phyloP scores from a whole-genome alignment of 2,329 filamentous ascomycete species.

The Xylariaceae sp. region DNA sequence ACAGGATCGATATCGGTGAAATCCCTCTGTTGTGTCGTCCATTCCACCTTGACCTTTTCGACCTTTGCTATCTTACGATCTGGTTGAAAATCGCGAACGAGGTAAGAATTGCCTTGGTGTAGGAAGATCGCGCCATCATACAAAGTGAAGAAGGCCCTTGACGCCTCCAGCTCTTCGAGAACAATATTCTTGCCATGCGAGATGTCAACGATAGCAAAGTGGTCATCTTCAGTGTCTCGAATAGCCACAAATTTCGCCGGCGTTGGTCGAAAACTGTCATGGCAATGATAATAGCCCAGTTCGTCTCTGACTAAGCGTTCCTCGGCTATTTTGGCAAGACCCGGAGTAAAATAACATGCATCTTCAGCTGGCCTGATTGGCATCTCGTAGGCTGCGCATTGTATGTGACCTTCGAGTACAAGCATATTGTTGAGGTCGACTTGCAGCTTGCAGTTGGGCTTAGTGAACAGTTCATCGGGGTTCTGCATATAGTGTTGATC shows the following conservation, averaged over 20 bases:
- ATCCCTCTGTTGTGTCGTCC: constrained; percentile 92
- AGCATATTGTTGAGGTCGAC: constrained; percentile 93
- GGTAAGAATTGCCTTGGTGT: constrained; percentile 91
- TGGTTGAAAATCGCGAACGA: constrained; percentile 87
- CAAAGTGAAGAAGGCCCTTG: constrained; percentile 91
- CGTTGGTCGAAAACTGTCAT: constrained; percentile 83
- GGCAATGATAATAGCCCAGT: constrained; percentile 87
- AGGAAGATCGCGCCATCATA: constrained; percentile 98
- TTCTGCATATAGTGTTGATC: constrained; percentile 99
- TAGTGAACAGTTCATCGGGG: constrained; percentile 90
- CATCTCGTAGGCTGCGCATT: constrained; percentile 95
- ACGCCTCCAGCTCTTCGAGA: constrained; percentile 94
- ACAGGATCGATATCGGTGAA: constrained; percentile 93
- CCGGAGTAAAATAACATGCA: constrained; percentile 76
- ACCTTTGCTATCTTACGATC: constrained; percentile 86
- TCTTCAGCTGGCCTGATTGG: constrained; percentile 84
- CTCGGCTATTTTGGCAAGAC: constrained; percentile 72
- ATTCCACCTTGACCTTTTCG: constrained; percentile 88
- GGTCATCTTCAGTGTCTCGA: constrained; percentile 85
- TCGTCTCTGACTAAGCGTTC: constrained; percentile 77
- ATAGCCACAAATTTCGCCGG: constrained; percentile 87
- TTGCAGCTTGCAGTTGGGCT: constrained; percentile 86
- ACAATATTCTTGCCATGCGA: constrained; percentile 83
- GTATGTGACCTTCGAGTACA: constrained; percentile 89
- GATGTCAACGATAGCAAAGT: constrained; percentile 91